Evolutionary conservation across 2,329 filamentous ascomycete species (phyloP).

Genomic region (Myriangium duriaei): DNA sequence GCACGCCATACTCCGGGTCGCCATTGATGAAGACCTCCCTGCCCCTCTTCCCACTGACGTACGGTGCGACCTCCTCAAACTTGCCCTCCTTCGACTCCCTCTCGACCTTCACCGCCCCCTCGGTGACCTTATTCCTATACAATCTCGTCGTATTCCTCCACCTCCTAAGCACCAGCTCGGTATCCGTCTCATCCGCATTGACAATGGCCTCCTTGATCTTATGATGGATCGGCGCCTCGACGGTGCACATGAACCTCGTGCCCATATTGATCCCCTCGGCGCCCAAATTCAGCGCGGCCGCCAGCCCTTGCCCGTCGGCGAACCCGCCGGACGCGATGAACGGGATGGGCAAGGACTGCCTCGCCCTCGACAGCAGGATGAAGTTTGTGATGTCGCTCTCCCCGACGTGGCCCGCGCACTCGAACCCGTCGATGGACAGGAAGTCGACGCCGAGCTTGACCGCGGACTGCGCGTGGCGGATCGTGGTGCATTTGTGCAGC

Average conservation of each 20-base stretch:
- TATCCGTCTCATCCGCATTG: slow-evolving; percentile 77
- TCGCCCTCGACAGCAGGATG: slow-evolving; percentile 71
- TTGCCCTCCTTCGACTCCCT: slow-evolving; percentile 69
- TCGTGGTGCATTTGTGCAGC: slow-evolving; percentile 95
- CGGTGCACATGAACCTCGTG: slow-evolving; percentile 91
- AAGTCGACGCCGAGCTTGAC: slow-evolving; percentile 95
- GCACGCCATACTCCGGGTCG: slow-evolving; percentile 77
- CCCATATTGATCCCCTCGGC: slow-evolving; percentile 98
- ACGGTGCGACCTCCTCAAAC: slow-evolving; percentile 76
- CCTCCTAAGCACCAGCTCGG: slow-evolving; percentile 69
- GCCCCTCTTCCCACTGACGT: slow-evolving; percentile 81
- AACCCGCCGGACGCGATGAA: slow-evolving; percentile 97
- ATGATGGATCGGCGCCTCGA: slow-evolving; percentile 80
- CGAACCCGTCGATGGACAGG: slow-evolving; percentile 91
- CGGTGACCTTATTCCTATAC: slow-evolving; percentile 80
- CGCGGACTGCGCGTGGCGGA: slow-evolving; percentile 81
- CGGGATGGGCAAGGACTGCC: slow-evolving; percentile 71
- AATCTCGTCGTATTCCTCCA: slow-evolving; percentile 89
- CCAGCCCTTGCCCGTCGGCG: slow-evolving; percentile 84
- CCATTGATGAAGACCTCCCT: slow-evolving; percentile 86
- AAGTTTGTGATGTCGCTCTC: slow-evolving; percentile 84
- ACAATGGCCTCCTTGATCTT: slow-evolving; percentile 95
- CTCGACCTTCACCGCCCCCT: slow-evolving; percentile 72
- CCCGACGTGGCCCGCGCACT: slow-evolving; percentile 85
- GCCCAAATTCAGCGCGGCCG: slow-evolving; percentile 77